phyloP scores from a whole-genome alignment of 805 yeast genomes.

The Sugiyamaella chiloensis region DNA sequence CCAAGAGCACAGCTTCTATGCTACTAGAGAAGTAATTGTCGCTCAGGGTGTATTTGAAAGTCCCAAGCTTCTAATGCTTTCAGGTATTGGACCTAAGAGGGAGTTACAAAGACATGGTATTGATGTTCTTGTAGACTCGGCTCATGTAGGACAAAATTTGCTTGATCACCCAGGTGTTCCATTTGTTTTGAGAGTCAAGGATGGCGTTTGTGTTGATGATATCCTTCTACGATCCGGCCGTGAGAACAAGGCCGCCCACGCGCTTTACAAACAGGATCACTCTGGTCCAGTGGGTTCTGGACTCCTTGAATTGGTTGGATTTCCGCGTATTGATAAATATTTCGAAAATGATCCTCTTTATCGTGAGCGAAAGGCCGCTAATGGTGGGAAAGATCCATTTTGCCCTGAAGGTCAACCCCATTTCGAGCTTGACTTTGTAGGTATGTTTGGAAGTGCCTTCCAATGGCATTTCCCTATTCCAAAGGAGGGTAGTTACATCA shows the following conservation, averaged over 20 bases:
- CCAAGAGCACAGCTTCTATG: constrained; percentile 26
- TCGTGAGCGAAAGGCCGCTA: constrained; percentile 27
- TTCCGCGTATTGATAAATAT: constrained; percentile 30
- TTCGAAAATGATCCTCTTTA: constrained; percentile 25
- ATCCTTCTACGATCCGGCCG: constrained; percentile 25
- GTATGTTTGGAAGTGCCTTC: constrained; percentile 31
- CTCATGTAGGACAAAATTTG: constrained; percentile 35
- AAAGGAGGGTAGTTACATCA: constrained; percentile 16
- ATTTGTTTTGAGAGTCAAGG: constrained; percentile 28
- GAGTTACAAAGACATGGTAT: constrained; percentile 31
- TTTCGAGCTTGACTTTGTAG: constrained; percentile 28
- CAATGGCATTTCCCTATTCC: constrained; percentile 33
- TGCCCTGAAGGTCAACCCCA: constrained; percentile 33
- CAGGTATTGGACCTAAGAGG: constrained; percentile 33
- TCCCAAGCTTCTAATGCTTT: constrained; percentile 34
- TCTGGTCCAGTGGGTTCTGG: constrained; percentile 28
- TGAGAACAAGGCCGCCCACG: constrained; percentile 19
- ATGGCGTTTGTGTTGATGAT: constrained; percentile 27
- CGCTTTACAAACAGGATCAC: constrained; percentile 19
- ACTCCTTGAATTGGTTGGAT: constrained; percentile 26
- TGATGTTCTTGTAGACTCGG: constrained; percentile 29
- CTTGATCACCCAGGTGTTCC: constrained; percentile 36
- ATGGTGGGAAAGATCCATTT: constrained; percentile 32
- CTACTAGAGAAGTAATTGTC: constrained; percentile 30
- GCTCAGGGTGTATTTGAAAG: constrained; percentile 35